These are phyloP conservation scores for Phoenix dactylifera DNA, from an alignment of 176 grass and related monocot genomes.

Conservation along the genomic window DNA sequence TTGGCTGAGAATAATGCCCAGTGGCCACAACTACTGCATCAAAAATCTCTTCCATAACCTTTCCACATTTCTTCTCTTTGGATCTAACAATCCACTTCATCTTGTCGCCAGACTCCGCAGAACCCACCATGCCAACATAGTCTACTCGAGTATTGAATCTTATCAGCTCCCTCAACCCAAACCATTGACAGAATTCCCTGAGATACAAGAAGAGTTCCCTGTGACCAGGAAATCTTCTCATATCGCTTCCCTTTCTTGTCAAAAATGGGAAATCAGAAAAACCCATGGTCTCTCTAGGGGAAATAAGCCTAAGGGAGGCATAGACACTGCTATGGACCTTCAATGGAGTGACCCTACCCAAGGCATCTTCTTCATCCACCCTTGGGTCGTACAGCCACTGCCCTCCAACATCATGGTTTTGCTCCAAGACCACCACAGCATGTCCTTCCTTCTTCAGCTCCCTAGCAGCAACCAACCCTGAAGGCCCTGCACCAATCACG, in stretches of 20 bases:
- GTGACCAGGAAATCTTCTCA: slow-evolving; percentile 19
- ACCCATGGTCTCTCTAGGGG: not conserved
- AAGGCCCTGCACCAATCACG: slow-evolving; percentile 29
- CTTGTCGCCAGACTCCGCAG: not conserved
- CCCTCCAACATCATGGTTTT: slow-evolving; percentile 27
- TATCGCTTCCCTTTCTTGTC: slow-evolving; percentile 2
- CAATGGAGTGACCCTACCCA: slow-evolving; percentile 5
- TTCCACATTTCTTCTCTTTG: not conserved
- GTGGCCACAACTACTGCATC: slow-evolving; percentile 31
- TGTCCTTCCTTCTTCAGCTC: slow-evolving; percentile 38
- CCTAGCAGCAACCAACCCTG: slow-evolving; percentile 22
- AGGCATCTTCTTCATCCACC: not conserved
- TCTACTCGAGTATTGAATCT: slow-evolving; percentile 26
- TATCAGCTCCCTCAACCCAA: slow-evolving; percentile 21
- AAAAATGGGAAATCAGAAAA: slow-evolving; percentile 38
- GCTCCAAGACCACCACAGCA: slow-evolving; percentile 31
- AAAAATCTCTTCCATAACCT: slow-evolving; percentile 8
- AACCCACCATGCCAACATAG: slow-evolving; percentile 4
- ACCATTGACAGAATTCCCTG: slow-evolving; percentile 24
- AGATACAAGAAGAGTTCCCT: slow-evolving; percentile 26
- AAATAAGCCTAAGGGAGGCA: slow-evolving; percentile 16
- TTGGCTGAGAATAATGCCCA: slow-evolving; percentile 20
- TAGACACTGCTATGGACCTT: slow-evolving; percentile 23
- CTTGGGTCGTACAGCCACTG: slow-evolving; percentile 34
- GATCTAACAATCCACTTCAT: slow-evolving; percentile 7